A percentile compares a stretch with the other conserved stretches of the same genome.
These are phyloP conservation scores for Asterella californica DNA, from an alignment of 225 moss, liverwort and hornwort species.

Conservation along the genomic window DNA sequence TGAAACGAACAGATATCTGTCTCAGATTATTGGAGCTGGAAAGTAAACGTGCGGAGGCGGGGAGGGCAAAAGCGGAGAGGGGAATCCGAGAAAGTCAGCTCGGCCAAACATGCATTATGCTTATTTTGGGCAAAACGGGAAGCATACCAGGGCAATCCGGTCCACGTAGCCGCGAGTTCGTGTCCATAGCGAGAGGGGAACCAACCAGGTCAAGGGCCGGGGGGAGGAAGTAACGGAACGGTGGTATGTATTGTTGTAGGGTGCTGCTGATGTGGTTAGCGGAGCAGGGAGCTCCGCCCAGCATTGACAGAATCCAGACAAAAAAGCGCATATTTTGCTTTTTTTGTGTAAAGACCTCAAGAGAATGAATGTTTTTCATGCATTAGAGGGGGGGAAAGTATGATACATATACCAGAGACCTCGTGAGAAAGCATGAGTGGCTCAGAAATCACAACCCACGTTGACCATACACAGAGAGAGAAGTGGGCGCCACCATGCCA, in stretches of 20 bases:
- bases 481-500: neutral
- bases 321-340: slow-evolving; percentile 2
- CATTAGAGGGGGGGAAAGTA: neutral
- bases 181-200: no score
- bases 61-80: neutral
- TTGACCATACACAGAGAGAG: neutral
- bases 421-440: slow-evolving; percentile 7
- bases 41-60: neutral
- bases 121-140: neutral
- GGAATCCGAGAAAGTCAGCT: neutral
- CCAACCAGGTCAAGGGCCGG: no score
- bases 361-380: slow-evolving; percentile 13
- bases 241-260: no score
- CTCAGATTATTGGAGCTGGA: neutral
- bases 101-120: neutral
- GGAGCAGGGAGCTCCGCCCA: neutral
- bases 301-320: neutral
- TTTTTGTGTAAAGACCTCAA: no score
- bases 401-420: neutral
- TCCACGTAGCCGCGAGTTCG: no score
- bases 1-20: no score
- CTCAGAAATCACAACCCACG: neutral
- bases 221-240: no score
- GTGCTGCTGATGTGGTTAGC: no score
- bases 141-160: neutral